Conservation (phyloP, 345 rosid genomes). For the Eucalyptus pumila region DNA sequence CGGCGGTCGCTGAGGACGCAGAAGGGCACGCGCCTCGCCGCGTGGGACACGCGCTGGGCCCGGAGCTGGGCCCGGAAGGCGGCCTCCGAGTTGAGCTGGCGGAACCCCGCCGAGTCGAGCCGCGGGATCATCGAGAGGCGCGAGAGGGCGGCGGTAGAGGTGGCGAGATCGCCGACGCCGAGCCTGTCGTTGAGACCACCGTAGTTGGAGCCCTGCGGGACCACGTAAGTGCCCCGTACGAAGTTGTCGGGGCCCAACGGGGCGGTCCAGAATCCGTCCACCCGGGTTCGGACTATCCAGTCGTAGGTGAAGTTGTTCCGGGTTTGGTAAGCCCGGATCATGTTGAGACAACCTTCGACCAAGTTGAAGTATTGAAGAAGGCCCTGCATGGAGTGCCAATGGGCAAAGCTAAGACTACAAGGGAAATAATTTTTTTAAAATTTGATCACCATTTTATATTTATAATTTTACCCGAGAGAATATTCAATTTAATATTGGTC, state of each 20-base stretch:
- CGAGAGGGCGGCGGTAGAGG: slow-evolving; percentile 61
- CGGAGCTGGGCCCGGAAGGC: slow-evolving; percentile 75
- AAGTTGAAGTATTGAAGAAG: slow-evolving; percentile 72
- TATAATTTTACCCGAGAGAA: not conserved
- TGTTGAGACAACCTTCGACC: slow-evolving; percentile 68
- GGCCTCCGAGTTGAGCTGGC: slow-evolving; percentile 69
- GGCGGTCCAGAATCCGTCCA: slow-evolving; percentile 81
- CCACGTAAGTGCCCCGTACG: slow-evolving; percentile 40
- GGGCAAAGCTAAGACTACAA: not conserved
- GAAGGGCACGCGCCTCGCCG: slow-evolving; percentile 45
- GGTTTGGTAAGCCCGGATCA: slow-evolving; percentile 50
- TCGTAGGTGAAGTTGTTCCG: slow-evolving; percentile 51
- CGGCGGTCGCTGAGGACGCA: slow-evolving; percentile 63
- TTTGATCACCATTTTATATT: not conserved
- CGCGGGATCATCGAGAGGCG: slow-evolving; percentile 69
- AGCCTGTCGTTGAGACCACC: slow-evolving; percentile 94
- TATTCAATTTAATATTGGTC: not conserved
- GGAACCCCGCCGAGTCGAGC: slow-evolving; percentile 45
- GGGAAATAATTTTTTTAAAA: not conserved
- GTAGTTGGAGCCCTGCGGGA: slow-evolving; percentile 80
- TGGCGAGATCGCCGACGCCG: slow-evolving; percentile 60
- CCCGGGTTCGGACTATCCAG: slow-evolving; percentile 92
- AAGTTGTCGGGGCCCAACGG: slow-evolving; percentile 49
- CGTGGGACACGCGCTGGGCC: slow-evolving; percentile 26
- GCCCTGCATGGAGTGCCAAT: slow-evolving; percentile 30